Evolutionary conservation across 805 yeast species (phyloP), one percentile per base, ranked within the genome.

Genomic region (Priceomyces fermenticarens): DNA sequence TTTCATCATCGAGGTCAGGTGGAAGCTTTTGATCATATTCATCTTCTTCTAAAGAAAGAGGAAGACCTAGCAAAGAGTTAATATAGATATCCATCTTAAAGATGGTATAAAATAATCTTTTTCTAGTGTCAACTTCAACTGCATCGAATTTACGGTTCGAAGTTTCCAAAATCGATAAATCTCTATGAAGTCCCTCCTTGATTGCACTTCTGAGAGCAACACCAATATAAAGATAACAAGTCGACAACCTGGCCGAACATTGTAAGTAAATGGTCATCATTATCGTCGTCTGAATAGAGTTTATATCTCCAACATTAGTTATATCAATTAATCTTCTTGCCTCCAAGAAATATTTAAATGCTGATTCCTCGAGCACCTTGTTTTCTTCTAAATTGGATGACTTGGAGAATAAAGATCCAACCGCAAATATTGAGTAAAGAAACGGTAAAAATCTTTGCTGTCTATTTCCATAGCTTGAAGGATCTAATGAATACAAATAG

Each of bases 21-120:
- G 97, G 97, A 47, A 88, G 70, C 38, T 84, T 90, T 59, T 89
- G 97, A 62, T 89, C 96, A 48, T 87, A 81, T 50, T 88, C 95
- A 46, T 82, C 86, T 45, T 83, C 85, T 36, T 78, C 69, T 12
- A 88, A 77, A 2, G 89, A 78, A 43, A 88, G 69, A 1, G 97
- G 97, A 38, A 89, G 68, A 1, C 96, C 97, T 48, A 90, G 59
- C 67, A 89, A 81, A 7, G 96, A 85, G 58, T 86, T 87, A 53
- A 88, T 86, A 58, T 90, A 89, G 33, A 88, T 80, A 55, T 90
- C 97, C 84, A 88, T 85, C 58, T 89, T 89, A 59, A 86, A 85
- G 46, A 89, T 83, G 1, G 96, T 84, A 86, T 91, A 89, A 58
- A 89, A 89, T 32, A 90, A 64, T 44, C 97, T 72, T 60, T 88